Evolutionary conservation across 2,329 filamentous ascomycete species (phyloP).

Genomic region (Colletotrichum scovillei): DNA sequence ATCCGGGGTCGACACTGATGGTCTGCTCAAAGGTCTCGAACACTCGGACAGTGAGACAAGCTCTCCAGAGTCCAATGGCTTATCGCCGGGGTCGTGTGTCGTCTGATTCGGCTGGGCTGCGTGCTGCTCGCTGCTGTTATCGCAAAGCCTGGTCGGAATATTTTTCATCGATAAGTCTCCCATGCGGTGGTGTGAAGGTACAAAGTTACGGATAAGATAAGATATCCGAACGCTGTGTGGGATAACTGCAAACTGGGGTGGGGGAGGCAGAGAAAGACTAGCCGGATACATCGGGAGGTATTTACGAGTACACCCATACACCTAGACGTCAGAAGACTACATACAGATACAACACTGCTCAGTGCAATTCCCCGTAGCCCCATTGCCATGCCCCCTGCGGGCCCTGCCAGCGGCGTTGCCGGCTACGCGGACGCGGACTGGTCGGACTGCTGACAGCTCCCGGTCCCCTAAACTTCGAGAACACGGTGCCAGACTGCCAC

Average conservation of each 20-base stretch:
- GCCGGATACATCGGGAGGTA: slow-evolving; percentile 7
- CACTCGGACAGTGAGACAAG: background rate
- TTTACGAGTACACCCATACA: background rate
- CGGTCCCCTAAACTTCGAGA: slow-evolving; percentile 17
- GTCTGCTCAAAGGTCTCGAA: background rate
- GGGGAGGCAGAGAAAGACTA: slow-evolving; percentile 4
- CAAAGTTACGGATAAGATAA: background rate
- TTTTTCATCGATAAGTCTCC: slow-evolving; percentile 24
- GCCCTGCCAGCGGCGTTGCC: slow-evolving; percentile 14
- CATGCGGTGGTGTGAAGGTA: background rate
- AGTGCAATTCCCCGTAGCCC: slow-evolving; percentile 1
- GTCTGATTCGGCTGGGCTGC: slow-evolving; percentile 23
- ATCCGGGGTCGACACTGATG: background rate
- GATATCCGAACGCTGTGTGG: background rate
- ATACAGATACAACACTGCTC: background rate
- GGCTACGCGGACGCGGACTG: slow-evolving; percentile 1
- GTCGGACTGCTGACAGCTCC: slow-evolving; percentile 28
- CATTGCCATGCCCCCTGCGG: background rate
- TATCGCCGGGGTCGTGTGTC: slow-evolving; percentile 8
- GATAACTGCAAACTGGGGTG: background rate
- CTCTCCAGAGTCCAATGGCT: background rate
- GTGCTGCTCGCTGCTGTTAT: slow-evolving; percentile 19
- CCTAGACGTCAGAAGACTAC: background rate
- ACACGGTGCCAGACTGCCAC: background rate
- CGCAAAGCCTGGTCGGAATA: slow-evolving; percentile 18